Percentiles rank a stretch among this genome's conserved stretches.
These are phyloP conservation scores for Solanum habrochaites DNA, from an alignment of 257 asterid genomes.

Conservation along the genomic window DNA sequence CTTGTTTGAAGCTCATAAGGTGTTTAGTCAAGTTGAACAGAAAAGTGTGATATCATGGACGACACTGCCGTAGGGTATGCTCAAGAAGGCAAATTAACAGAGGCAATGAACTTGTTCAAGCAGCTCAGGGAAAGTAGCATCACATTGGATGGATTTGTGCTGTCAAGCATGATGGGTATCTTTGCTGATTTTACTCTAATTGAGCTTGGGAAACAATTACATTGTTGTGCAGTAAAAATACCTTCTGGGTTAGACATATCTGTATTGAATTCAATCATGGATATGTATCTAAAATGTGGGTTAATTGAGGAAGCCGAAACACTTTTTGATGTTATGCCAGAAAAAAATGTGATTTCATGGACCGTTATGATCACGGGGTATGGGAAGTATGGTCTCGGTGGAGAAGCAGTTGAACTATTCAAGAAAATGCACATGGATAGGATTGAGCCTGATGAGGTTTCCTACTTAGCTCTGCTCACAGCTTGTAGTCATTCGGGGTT, in stretches of 20 bases:
- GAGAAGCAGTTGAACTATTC: slow-evolving; percentile 39
- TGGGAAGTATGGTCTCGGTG: slow-evolving; percentile 44
- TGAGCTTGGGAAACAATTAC: slow-evolving; percentile 55
- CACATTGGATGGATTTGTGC: slow-evolving; percentile 32
- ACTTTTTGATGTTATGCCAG: slow-evolving; percentile 22
- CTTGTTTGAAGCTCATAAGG: slow-evolving; percentile 22
- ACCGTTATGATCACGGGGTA: slow-evolving; percentile 52
- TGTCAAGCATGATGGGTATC: slow-evolving; percentile 39
- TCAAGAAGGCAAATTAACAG: slow-evolving; percentile 23
- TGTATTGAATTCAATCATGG: slow-evolving; percentile 33
- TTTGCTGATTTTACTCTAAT: slow-evolving; percentile 42
- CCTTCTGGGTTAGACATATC: slow-evolving; percentile 31
- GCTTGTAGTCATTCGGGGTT: slow-evolving; percentile 69
- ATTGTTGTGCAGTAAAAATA: slow-evolving; percentile 28
- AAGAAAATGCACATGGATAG: slow-evolving; percentile 29
- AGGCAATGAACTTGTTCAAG: slow-evolving; percentile 38
- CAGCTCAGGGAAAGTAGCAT: slow-evolving; percentile 25
- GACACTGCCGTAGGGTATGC: slow-evolving; percentile 37
- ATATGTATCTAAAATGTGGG: slow-evolving; percentile 66
- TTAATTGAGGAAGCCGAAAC: slow-evolving; percentile 36
- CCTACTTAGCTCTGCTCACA: slow-evolving; percentile 49
- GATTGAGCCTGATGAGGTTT: slow-evolving; percentile 39
- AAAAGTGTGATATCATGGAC: slow-evolving; percentile 44
- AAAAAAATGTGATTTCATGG: slow-evolving; percentile 39
- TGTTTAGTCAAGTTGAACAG: slow-evolving; percentile 26